Base-by-base conservation (phyloP, 192 early-diverging fungal species). In the Kickxella alabastrina region DNA sequence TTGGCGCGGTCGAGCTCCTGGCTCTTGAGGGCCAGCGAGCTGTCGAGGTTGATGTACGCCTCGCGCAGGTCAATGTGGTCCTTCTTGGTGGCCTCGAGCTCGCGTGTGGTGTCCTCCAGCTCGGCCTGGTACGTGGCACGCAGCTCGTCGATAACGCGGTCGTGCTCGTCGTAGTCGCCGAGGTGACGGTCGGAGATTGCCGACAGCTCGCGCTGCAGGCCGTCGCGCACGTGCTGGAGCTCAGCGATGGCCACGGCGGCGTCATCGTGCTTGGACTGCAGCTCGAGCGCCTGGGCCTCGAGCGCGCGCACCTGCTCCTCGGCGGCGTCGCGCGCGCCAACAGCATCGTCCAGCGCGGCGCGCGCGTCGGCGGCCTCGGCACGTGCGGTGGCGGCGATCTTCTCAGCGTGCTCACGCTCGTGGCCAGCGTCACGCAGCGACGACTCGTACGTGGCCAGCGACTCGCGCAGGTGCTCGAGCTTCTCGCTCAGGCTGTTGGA, bases 41-140 rank as follows among this genome's bases (percentile, higher is more conserved):
- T 65, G 52, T 86, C 86, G 12, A 93, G 71, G 7, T 79, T 77
- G 27, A 82, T 82, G 44, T 87, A 82, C n/a, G 75, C 65, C 47
- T 91, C 86, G 44, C 86, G 87, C 60, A 90, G 75, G 25, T 75
- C 77, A 22, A 89, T 59, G 31, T 77, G 42, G 39, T 81, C 80
- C 34, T 67, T 77, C 70, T 78, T 80, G 65, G 89, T 90, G 3
- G 79, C 59, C 48, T 95, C 91, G 40, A 93, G 79, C 65, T 95
- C 92, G 8, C 77, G 66, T 49, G 85, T 79, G 38, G 91, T 78
- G 37, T 85, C 80, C 49, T 90, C 85, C 18, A 92, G 73, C 76
- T 95, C 90, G 53, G 83, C 87, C 58, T 91, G 88, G 62, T 91
- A 92, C 65, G 88, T 93, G 46, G 80, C 84, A 10, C 86, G 82